A percentile compares a stretch with the other conserved stretches of the same genome.
Conservation (phyloP, 108 stramenopile genomes). For the Cyclostephanos tholiformis region DNA sequence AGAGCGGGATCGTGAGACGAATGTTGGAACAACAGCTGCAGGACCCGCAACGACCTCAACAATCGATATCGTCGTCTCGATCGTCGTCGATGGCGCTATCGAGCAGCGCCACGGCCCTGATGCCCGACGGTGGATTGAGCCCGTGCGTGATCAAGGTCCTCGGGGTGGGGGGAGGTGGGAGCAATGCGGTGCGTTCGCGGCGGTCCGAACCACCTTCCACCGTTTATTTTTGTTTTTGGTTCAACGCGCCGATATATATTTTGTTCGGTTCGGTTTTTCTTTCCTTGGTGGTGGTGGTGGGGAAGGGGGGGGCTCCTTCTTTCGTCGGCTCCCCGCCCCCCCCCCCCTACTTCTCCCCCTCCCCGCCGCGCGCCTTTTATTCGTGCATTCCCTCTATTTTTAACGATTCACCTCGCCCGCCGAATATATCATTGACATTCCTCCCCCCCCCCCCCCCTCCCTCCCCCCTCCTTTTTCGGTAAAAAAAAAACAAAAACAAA, state of each 20-base stretch:
- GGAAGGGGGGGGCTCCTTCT: no score
- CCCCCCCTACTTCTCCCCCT: not conserved
- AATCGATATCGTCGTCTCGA: not conserved
- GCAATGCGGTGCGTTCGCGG: constrained; percentile 55
- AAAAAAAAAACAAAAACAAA: no score
- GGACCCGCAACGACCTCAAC: not conserved
- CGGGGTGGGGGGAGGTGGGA: constrained; percentile 89
- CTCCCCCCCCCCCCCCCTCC: not conserved
- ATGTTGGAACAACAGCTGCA: constrained; percentile 23
- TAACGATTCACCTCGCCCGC: no score
- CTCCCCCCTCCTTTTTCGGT: not conserved
- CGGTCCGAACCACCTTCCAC: no score
- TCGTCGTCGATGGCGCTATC: constrained; percentile 1
- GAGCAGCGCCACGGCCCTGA: constrained; percentile 44
- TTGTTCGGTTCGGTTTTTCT: no score
- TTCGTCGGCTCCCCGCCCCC: no score
- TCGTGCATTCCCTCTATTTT: not conserved
- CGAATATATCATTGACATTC: no score
- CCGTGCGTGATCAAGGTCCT: constrained; percentile 78
- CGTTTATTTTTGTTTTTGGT: not conserved
- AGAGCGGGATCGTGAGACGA: constrained; percentile 36
- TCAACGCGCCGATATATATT: no score
- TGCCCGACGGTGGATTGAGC: constrained; percentile 73
- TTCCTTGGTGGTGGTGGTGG: not conserved
- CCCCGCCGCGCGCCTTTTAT: not conserved